These are phyloP conservation scores for Aspergillus leporis DNA, from an alignment of 495 filamentous ascomycete species.

Conservation along the genomic window DNA sequence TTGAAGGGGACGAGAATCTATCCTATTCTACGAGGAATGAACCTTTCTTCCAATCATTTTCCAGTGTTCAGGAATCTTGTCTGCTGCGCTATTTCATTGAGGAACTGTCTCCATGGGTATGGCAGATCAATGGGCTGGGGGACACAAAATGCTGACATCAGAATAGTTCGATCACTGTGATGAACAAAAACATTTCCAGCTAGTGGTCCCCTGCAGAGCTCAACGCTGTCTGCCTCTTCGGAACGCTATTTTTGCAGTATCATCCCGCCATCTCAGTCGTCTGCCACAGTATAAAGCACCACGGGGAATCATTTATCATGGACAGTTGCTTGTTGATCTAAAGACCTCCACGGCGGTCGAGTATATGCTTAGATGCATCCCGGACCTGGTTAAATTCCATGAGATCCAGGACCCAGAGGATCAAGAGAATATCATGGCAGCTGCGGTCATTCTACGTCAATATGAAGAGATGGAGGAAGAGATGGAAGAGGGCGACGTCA, in stretches of 20 bases:
- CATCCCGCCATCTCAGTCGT: slow-evolving; percentile 24
- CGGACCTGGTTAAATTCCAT: slow-evolving; percentile 22
- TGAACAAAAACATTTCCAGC: slow-evolving; percentile 24
- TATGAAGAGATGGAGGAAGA: slow-evolving; percentile 36
- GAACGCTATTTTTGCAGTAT: slow-evolving; percentile 29
- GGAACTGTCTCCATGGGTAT: slow-evolving; percentile 33
- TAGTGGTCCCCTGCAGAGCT: slow-evolving; percentile 25
- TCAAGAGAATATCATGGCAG: slow-evolving; percentile 33
- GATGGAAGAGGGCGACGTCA: slow-evolving; percentile 14
- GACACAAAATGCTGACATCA: background rate
- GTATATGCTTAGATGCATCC: slow-evolving; percentile 33
- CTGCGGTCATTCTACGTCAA: slow-evolving; percentile 30
- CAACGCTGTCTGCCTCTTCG: slow-evolving; percentile 19
- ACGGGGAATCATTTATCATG: slow-evolving; percentile 21
- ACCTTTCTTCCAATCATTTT: no score
- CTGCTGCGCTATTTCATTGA: slow-evolving; percentile 30
- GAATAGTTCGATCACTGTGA: slow-evolving; percentile 32
- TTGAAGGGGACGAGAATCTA: no score
- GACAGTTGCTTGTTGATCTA: slow-evolving; percentile 21
- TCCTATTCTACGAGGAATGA: no score
- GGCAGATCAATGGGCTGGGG: background rate
- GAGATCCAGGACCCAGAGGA: slow-evolving; percentile 18
- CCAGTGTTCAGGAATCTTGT: slow-evolving; percentile 23
- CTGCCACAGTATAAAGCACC: slow-evolving; percentile 26
- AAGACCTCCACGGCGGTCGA: slow-evolving; percentile 24